Percentiles rank a stretch among this genome's conserved stretches.
These are phyloP conservation scores for Colletotrichum cordylinicola DNA, from an alignment of 2,329 filamentous ascomycete genomes.

Conservation along the genomic window DNA sequence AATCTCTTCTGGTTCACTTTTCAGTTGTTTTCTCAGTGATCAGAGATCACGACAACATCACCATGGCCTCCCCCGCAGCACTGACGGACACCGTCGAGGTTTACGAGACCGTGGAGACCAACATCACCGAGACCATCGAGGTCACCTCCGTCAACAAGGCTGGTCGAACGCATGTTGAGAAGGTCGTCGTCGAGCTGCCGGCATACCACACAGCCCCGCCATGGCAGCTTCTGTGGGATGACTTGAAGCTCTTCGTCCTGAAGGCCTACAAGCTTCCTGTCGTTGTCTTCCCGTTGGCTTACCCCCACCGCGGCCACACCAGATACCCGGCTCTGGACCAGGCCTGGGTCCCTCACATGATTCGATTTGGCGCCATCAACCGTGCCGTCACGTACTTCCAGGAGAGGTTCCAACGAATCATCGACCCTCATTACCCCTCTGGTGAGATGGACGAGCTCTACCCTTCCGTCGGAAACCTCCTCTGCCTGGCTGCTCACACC, in stretches of 20 bases:
- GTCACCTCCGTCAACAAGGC: background rate
- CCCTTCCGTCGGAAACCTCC: constrained; percentile 1
- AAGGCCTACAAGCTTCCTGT: background rate
- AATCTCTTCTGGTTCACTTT: background rate
- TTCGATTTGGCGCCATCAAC: background rate
- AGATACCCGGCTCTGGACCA: background rate
- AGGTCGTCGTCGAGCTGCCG: background rate
- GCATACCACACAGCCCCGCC: constrained; percentile 1
- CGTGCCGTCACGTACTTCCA: background rate
- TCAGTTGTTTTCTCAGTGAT: background rate
- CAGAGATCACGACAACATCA: background rate
- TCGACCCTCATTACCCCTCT: background rate
- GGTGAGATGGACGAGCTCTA: constrained; percentile 11
- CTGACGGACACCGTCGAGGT: background rate
- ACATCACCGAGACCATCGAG: background rate
- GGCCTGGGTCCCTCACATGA: background rate
- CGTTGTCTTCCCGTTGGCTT: background rate
- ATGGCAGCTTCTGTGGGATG: background rate
- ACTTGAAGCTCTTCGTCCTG: background rate
- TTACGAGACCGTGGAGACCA: background rate
- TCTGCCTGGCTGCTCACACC: background rate
- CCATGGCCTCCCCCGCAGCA: background rate
- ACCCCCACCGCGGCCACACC: background rate
- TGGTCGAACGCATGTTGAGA: background rate
- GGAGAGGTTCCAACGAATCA: background rate